Percentiles rank a stretch among this genome's conserved stretches.
Conservation (phyloP, 2,329 filamentous ascomycete genomes). For the Colletotrichum caudatum region DNA sequence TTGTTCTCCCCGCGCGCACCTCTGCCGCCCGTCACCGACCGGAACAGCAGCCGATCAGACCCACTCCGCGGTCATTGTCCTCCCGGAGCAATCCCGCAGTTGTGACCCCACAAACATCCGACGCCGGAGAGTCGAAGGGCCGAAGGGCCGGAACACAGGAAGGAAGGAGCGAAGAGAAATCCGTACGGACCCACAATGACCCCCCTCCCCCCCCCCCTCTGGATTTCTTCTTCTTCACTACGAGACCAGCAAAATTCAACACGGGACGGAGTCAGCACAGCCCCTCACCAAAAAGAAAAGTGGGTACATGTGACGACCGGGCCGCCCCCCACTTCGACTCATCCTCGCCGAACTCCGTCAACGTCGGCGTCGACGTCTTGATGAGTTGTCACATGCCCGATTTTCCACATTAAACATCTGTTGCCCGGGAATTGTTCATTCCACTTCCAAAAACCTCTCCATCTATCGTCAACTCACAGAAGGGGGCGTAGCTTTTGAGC, state of each 20-base stretch:
- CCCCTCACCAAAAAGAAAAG: too few species aligned
- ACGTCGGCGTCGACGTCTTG: background rate
- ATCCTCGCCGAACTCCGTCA: background rate
- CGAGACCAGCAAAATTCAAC: background rate
- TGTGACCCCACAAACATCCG: background rate
- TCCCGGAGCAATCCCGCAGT: background rate
- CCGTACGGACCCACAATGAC: background rate
- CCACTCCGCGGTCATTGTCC: background rate
- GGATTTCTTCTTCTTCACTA: background rate
- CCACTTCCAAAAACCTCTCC: background rate
- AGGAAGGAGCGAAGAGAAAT: background rate
- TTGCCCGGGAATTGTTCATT: background rate
- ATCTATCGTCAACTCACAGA: background rate
- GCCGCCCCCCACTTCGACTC: background rate
- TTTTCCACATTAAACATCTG: background rate
- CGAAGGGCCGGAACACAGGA: background rate
- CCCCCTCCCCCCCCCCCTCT: too few species aligned
- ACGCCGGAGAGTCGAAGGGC: background rate
- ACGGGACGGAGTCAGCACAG: background rate
- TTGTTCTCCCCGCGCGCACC: background rate
- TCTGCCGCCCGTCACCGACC: background rate
- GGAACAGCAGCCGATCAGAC: background rate
- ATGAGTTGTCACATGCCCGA: background rate
- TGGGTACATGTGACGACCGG: background rate
- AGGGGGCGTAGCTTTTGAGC: background rate